Base-by-base conservation (phyloP, 768 basidiomycete genomes). In the Sarcomyxa edulis region DNA sequence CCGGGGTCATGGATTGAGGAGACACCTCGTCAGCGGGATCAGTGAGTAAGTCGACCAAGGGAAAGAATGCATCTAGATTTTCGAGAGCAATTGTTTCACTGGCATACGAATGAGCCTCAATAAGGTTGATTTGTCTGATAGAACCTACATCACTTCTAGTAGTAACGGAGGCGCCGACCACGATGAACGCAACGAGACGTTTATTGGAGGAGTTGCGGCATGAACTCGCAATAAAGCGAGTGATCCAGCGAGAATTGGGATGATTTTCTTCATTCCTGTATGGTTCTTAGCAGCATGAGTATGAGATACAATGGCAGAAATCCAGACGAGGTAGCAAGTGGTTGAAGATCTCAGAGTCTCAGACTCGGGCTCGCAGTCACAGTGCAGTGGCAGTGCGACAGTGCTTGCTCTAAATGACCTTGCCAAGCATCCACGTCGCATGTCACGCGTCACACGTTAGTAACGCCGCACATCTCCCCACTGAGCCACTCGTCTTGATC, bases 51-150 rank as follows among this genome's bases (percentile, higher is more conserved):
- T 81, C 67, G 3, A 98, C 68, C 12, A 89, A 65, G 5, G 82
- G 78, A 56, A 94, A 91, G 65, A 91, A 91, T 11, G 75, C 64
- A 14, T 72, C 55, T 1, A 84, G 75, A 35, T 81, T 75, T 55
- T 95, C 88, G 31, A 82, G 58, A 6, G 84, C 62, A 10, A 92
- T 69, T 0, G 89, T 79, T 61, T 99, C 95, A 26, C 95, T 39
- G 18, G 19, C 15, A 39, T 39, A n/a, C 45, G 18, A 35, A 22
- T 12, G 31, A 11, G 35, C 11, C 28, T 22, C n/a, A 39, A 9
- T 40, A 7, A 35, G n/a, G n/a, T n/a, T n/a, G n/a, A n/a, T n/a
- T n/a, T n/a, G n/a, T n/a, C n/a, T n/a, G 6, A 36, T 14, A 29
- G 9, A 24, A 68, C 79, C 46, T 42, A 82, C 81, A 85, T 53